phyloP scores from a whole-genome alignment of 2,329 filamentous ascomycete species.

The Cucurbitaria berberidis region DNA sequence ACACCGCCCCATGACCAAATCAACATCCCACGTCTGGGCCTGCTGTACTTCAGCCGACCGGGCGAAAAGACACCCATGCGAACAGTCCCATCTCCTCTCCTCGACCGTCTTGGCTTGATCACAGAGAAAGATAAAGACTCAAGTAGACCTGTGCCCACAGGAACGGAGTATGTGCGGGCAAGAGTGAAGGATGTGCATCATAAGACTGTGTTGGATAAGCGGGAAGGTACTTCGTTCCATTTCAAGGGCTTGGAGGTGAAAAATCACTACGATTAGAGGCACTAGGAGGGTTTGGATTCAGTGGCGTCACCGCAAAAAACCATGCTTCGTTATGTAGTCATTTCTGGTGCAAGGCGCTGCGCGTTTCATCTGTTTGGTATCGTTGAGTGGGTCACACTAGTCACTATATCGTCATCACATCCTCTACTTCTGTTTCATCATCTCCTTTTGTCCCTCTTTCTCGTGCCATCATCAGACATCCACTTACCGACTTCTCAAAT shows the following conservation, averaged over 20 bases:
- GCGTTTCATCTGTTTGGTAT: no score
- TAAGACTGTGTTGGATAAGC: slow-evolving; percentile 53
- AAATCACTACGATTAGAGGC: slow-evolving; percentile 43
- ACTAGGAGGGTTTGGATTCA: background rate
- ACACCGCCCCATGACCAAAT: slow-evolving; percentile 57
- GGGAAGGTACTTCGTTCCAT: slow-evolving; percentile 54
- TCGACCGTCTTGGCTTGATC: slow-evolving; percentile 45
- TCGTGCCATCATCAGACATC: background rate
- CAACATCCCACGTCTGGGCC: slow-evolving; percentile 48
- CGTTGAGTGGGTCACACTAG: background rate
- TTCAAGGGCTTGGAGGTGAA: slow-evolving; percentile 52
- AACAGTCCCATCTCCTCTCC: slow-evolving; percentile 42
- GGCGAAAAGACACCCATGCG: slow-evolving; percentile 37
- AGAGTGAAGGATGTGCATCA: slow-evolving; percentile 56
- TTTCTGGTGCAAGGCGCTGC: no score
- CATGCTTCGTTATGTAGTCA: background rate
- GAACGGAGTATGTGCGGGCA: slow-evolving; percentile 56
- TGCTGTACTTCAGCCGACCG: slow-evolving; percentile 29
- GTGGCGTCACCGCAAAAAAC: background rate
- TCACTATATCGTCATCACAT: background rate
- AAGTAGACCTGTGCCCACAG: slow-evolving; percentile 45
- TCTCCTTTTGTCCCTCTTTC: background rate
- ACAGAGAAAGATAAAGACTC: slow-evolving; percentile 50
- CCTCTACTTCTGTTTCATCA: background rate
- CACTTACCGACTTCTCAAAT: background rate